Evolutionary conservation across 495 filamentous ascomycete genomes (phyloP).

Genomic region (Neurospora pannonica): DNA sequence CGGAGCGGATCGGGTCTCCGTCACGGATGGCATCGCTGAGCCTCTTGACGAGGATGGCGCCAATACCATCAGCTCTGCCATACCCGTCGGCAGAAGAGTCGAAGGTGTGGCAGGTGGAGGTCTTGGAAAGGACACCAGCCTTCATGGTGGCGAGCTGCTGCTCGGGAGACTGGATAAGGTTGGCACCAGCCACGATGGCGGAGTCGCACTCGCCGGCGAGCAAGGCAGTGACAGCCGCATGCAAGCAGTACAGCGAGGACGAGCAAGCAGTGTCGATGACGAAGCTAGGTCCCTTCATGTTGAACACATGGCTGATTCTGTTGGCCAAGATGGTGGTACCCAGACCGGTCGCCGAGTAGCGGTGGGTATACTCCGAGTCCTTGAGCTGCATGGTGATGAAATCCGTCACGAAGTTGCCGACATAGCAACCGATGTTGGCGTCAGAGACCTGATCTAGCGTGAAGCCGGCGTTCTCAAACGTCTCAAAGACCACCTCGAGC

Average conservation of each 20-base stretch:
- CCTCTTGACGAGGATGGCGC: slow-evolving; percentile 44
- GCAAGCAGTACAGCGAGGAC: slow-evolving; percentile 40
- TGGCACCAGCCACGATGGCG: slow-evolving; percentile 43
- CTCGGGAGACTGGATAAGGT: slow-evolving; percentile 40
- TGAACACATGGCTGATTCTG: slow-evolving; percentile 41
- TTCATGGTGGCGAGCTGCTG: slow-evolving; percentile 21
- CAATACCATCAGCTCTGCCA: slow-evolving; percentile 50
- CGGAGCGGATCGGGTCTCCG: slow-evolving; percentile 44
- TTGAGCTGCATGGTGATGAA: slow-evolving; percentile 44
- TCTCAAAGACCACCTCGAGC: slow-evolving; percentile 42
- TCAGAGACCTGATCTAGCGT: slow-evolving; percentile 14
- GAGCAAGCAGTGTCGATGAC: slow-evolving; percentile 47
- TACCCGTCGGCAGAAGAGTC: slow-evolving; percentile 54
- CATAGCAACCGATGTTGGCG: slow-evolving; percentile 37
- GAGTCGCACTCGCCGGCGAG: slow-evolving; percentile 22
- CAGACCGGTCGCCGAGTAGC: slow-evolving; percentile 21
- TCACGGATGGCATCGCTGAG: slow-evolving; percentile 39
- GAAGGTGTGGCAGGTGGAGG: slow-evolving; percentile 46
- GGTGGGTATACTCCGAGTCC: slow-evolving; percentile 10
- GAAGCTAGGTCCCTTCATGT: slow-evolving; percentile 32
- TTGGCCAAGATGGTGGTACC: slow-evolving; percentile 32
- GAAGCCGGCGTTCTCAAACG: slow-evolving; percentile 45
- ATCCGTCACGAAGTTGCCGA: slow-evolving; percentile 58
- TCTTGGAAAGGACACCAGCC: slow-evolving; percentile 26
- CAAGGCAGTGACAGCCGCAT: slow-evolving; percentile 43